Conservation (phyloP, 2,329 filamentous ascomycete species). For the Pestalotiopsis sp. region DNA sequence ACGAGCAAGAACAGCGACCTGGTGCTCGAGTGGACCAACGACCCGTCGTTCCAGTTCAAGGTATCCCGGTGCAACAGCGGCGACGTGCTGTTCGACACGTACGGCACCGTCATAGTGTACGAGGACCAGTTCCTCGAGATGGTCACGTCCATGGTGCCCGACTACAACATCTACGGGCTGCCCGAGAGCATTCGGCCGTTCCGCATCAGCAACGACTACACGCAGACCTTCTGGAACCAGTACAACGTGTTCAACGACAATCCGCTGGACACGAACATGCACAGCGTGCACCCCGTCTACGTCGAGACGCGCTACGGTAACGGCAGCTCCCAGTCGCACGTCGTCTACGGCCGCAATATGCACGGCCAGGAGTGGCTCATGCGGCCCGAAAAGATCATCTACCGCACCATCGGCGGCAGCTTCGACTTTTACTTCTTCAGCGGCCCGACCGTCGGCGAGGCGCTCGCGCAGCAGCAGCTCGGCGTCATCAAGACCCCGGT, state of each 20-base stretch:
- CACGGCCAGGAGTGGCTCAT: slow-evolving; percentile 76
- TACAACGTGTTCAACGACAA: slow-evolving; percentile 69
- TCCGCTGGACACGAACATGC: slow-evolving; percentile 66
- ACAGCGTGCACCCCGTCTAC: slow-evolving; percentile 77
- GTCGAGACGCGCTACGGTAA: slow-evolving; percentile 71
- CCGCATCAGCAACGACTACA: slow-evolving; percentile 71
- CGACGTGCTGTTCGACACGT: slow-evolving; percentile 68
- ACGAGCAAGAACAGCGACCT: slow-evolving; percentile 52
- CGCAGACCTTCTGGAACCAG: slow-evolving; percentile 47
- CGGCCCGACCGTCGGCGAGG: slow-evolving; percentile 67
- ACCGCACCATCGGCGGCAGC: slow-evolving; percentile 73
- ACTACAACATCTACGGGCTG: slow-evolving; percentile 76
- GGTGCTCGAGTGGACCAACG: slow-evolving; percentile 52
- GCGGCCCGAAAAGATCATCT: slow-evolving; percentile 64
- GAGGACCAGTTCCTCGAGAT: slow-evolving; percentile 81
- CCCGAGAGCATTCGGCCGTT: slow-evolving; percentile 73
- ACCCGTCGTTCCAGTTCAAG: slow-evolving; percentile 68
- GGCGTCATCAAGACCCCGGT: slow-evolving; percentile 69
- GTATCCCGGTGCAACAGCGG: slow-evolving; percentile 59
- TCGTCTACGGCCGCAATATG: slow-evolving; percentile 74
- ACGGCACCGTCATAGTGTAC: slow-evolving; percentile 66
- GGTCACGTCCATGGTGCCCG: slow-evolving; percentile 62
- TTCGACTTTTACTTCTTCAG: slow-evolving; percentile 75
- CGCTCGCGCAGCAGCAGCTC: slow-evolving; percentile 69
- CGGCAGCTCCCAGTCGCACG: slow-evolving; percentile 71